phyloP scores from a whole-genome alignment of 2,329 filamentous ascomycete genomes.

The Talaromyces rugulosus region DNA sequence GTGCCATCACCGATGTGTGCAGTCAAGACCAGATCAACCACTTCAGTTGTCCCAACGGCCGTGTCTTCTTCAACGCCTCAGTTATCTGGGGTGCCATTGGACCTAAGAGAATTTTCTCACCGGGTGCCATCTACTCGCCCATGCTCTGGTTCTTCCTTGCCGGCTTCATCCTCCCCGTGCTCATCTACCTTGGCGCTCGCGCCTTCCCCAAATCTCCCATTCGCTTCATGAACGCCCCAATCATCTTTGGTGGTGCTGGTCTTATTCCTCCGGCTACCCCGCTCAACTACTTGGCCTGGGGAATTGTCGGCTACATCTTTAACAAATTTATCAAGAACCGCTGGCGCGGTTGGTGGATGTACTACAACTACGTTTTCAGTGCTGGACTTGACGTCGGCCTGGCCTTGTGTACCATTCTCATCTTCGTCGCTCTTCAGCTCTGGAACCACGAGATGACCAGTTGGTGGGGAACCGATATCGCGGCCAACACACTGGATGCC shows the following conservation, averaged over 20 bases:
- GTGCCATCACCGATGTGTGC: slow-evolving; percentile 62
- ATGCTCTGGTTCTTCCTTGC: slow-evolving; percentile 70
- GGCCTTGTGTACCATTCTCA: slow-evolving; percentile 61
- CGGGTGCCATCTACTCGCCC: slow-evolving; percentile 57
- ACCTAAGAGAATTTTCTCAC: slow-evolving; percentile 64
- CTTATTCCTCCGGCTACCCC: slow-evolving; percentile 66
- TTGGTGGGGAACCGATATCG: slow-evolving; percentile 67
- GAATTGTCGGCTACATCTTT: slow-evolving; percentile 62
- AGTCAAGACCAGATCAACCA: slow-evolving; percentile 55
- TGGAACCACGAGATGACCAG: slow-evolving; percentile 52
- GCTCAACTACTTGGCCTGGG: slow-evolving; percentile 69
- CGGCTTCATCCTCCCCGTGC: slow-evolving; percentile 58
- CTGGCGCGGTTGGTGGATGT: slow-evolving; percentile 69
- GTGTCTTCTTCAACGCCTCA: slow-evolving; percentile 65
- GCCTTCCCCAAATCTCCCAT: slow-evolving; percentile 58
- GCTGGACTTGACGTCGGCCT: slow-evolving; percentile 67
- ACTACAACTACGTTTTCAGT: slow-evolving; percentile 73
- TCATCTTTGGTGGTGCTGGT: slow-evolving; percentile 63
- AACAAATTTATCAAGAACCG: slow-evolving; percentile 64
- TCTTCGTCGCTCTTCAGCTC: slow-evolving; percentile 65
- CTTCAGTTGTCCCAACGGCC: slow-evolving; percentile 55
- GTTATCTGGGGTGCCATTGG: slow-evolving; percentile 72
- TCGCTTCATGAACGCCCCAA: slow-evolving; percentile 63
- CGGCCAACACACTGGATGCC: slow-evolving; percentile 59
- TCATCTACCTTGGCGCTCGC: slow-evolving; percentile 60